phyloP scores from a whole-genome alignment of 768 basidiomycete genomes.

The Dacryopinax spathularia region DNA sequence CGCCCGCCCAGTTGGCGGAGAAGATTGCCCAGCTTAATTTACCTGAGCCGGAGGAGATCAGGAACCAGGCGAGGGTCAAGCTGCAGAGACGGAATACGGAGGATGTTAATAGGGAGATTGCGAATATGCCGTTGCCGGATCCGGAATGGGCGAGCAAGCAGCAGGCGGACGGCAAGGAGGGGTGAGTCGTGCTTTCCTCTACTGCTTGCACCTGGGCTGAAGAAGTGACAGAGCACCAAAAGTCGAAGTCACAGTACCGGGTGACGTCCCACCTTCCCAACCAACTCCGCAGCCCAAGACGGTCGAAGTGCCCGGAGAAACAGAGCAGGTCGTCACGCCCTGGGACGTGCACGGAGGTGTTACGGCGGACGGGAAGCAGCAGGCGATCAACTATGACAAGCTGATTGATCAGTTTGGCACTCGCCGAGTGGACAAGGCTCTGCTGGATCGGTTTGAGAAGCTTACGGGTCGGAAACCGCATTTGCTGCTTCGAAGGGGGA shows the following conservation, averaged over 20 bases:
- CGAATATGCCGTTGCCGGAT: neutral
- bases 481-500: slow-evolving; percentile 71
- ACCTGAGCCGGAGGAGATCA: neutral
- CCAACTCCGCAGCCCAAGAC: neutral
- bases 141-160: neutral
- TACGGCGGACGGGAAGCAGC: slow-evolving; percentile 73
- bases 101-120: neutral
- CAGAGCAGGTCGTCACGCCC: slow-evolving; percentile 77
- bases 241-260: neutral
- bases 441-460: slow-evolving; percentile 79
- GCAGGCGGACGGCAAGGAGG: neutral
- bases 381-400: slow-evolving; percentile 94
- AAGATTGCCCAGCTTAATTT: neutral
- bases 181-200: neutral
- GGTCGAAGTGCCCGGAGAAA: neutral
- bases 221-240: neutral
- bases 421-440: slow-evolving; percentile 52
- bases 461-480: slow-evolving; percentile 83
- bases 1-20: neutral
- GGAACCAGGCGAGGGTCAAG: neutral
- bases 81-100: neutral
- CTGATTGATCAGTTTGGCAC: slow-evolving; percentile 90
- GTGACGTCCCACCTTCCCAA: neutral
- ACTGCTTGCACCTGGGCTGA: neutral
- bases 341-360: slow-evolving; percentile 96